Percentiles rank a stretch among this genome's conserved stretches.
Conservation (phyloP, 140 eudicot species). For the Bidens hawaiensis region DNA sequence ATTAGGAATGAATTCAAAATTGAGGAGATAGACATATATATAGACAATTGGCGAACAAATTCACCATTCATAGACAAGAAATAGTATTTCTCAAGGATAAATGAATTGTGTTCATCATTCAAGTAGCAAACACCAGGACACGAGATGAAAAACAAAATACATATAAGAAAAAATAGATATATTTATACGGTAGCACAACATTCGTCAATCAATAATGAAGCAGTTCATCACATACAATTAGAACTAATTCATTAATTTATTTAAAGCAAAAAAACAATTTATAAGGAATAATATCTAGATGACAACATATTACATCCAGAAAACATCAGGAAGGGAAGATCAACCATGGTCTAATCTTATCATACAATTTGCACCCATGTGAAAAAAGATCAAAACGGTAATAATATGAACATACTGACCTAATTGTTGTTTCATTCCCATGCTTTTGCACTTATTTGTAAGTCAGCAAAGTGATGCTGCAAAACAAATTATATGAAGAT, state of each 20-base stretch:
- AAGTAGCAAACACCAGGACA: constrained; percentile 2
- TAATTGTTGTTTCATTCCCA: constrained; percentile 28
- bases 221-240: neutral
- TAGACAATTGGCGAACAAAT: neutral
- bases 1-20: too few species aligned
- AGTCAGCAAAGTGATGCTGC: constrained; percentile 20
- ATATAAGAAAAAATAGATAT: neutral
- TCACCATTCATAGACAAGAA: neutral
- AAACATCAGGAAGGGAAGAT: neutral
- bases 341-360: constrained; percentile 24
- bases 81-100: neutral
- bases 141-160: neutral
- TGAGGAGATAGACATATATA: too few species aligned
- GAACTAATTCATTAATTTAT: neutral
- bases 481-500: constrained; percentile 11
- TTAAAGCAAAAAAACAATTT: neutral
- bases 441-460: constrained; percentile 19
- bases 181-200: too few species aligned
- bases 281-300: constrained; percentile 12
- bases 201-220: neutral
- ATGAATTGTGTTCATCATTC: neutral
- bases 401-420: constrained; percentile 27
- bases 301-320: constrained; percentile 13
- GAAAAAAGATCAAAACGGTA: constrained; percentile 6
- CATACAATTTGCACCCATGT: constrained; percentile 23